Evolutionary conservation across 225 moss, liverwort and hornwort genomes (phyloP), one percentile per base, ranked within the genome.

Genomic region (Bryoerythrophyllum caledonicum): DNA sequence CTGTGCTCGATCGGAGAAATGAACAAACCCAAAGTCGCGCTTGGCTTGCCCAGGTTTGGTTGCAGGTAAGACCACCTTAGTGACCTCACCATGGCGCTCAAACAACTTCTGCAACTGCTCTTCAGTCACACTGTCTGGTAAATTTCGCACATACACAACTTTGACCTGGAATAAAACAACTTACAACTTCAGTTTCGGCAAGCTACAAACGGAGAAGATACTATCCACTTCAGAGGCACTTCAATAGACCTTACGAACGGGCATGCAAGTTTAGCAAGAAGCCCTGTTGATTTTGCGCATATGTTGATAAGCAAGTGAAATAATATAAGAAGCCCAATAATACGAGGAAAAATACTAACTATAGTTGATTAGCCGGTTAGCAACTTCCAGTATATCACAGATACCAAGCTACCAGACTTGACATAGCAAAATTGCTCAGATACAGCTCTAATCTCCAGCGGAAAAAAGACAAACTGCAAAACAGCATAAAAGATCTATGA

Each of bases 21-120:
- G 99, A 52, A 99, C 91, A 70, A 99, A 99, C 72, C 99, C 99
- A 46, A 99, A 99, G 73, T 99, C 99, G 20, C 99, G 91, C 88
- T 95, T 99, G 37, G 91, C 87, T 81, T 99, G 99, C 37, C 99
- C 99, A 79, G 99, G 95, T 80, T 99, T 99, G 37, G 89, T 84
- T 58, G 99, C 86, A 48, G 99, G 99, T 69, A 99, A 86, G 51
- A 95, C 99, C 59, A 99, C 94, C 84, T 99, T 94, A 20, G 93
- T 95, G 55, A 99, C 93, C 71, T 95, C 95, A 77, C 99, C 99
- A 76, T 99, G 99, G 65, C 87, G 99, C 75, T 99, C 95, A 65
- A 99, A 99, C 26, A 93, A 43, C 77, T 93, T 99, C 75, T 92
- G 95, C 61, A 99, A 78, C 79, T 99, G 99, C 61, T 99, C 99